Percentiles rank a stretch among this genome's conserved stretches.
Conservation (phyloP, 345 rosid species). For the Kernera saxatilis region DNA sequence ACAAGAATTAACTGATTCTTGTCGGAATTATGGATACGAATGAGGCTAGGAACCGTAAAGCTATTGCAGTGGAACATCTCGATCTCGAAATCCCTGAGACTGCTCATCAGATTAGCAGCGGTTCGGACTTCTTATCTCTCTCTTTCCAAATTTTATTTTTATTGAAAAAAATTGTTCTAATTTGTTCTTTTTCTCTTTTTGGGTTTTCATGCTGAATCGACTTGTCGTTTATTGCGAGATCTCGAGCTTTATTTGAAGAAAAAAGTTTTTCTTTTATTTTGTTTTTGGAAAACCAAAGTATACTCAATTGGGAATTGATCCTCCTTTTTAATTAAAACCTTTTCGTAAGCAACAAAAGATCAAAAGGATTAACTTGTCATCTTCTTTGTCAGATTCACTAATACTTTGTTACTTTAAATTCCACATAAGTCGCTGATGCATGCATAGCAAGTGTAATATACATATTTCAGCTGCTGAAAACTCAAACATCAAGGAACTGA, state of each 20-base stretch:
- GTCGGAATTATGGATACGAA: slow-evolving; percentile 25
- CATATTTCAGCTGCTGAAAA: neutral
- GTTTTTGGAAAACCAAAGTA: neutral
- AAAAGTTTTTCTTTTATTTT: neutral
- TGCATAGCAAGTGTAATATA: neutral
- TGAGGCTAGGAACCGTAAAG: slow-evolving; percentile 24
- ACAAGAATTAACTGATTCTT: neutral
- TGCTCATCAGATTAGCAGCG: slow-evolving; percentile 86
- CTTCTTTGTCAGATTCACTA: neutral
- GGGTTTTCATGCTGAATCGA: neutral
- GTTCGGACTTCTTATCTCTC: slow-evolving; percentile 28
- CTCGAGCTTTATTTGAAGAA: slow-evolving; percentile 4
- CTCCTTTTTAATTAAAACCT: neutral
- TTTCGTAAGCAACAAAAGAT: neutral
- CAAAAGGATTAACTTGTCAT: neutral
- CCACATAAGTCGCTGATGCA: slow-evolving; percentile 1
- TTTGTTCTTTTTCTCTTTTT: neutral
- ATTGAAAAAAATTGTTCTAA: neutral
- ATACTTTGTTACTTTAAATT: neutral
- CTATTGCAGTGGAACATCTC: slow-evolving; percentile 23
- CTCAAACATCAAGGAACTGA: neutral
- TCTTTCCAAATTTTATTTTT: neutral
- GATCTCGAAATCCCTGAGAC: slow-evolving; percentile 58
- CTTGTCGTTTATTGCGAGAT: slow-evolving; percentile 20
- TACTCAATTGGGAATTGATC: neutral